A percentile compares a stretch with the other conserved stretches of the same genome.
phyloP scores from a whole-genome alignment of 495 filamentous ascomycete genomes.

The Penicillium cosmopolitanum region DNA sequence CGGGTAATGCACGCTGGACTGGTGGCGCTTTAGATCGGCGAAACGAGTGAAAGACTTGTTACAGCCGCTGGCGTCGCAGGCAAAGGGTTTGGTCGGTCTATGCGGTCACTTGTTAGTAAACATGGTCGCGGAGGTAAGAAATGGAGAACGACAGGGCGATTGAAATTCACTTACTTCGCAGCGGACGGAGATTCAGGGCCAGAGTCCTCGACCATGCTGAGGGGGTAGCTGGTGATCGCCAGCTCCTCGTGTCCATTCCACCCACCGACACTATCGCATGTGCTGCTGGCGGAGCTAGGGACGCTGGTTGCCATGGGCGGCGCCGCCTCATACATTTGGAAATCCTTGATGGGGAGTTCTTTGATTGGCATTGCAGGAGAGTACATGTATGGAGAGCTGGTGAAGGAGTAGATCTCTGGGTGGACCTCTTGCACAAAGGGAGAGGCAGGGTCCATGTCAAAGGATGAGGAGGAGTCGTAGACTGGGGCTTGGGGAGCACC shows the following conservation, averaged over 20 bases:
- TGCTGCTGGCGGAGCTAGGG: conserved; percentile 27
- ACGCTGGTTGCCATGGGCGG: conserved; percentile 21
- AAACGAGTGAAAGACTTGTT: conserved; percentile 52
- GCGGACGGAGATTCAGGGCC: conserved; percentile 26
- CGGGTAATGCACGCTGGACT: conserved; percentile 54
- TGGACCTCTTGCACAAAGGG: conserved; percentile 25
- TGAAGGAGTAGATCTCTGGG: conserved; percentile 29
- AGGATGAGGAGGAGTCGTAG: conserved; percentile 25
- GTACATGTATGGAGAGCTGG: conserved; percentile 31
- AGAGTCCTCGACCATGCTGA: conserved; percentile 20
- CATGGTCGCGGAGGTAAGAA: neutral
- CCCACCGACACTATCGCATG: conserved; percentile 23
- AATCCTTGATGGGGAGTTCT: conserved; percentile 7
- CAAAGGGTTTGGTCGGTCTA: conserved; percentile 45
- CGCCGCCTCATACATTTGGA: conserved; percentile 19
- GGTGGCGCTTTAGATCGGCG: conserved; percentile 59
- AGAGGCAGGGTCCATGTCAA: conserved; percentile 24
- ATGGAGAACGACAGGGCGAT: neutral
- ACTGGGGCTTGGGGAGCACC: conserved; percentile 16
- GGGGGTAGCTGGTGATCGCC: conserved; percentile 23
- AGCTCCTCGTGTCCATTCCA: conserved; percentile 27
- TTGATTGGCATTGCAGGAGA: conserved; percentile 1
- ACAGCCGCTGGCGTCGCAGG: conserved; percentile 47
- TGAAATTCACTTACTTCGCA: conserved; percentile 27
- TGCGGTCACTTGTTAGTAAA: neutral